These are phyloP conservation scores for Lablab purpureus DNA, from an alignment of 306 rosid genomes.

Conservation along the genomic window DNA sequence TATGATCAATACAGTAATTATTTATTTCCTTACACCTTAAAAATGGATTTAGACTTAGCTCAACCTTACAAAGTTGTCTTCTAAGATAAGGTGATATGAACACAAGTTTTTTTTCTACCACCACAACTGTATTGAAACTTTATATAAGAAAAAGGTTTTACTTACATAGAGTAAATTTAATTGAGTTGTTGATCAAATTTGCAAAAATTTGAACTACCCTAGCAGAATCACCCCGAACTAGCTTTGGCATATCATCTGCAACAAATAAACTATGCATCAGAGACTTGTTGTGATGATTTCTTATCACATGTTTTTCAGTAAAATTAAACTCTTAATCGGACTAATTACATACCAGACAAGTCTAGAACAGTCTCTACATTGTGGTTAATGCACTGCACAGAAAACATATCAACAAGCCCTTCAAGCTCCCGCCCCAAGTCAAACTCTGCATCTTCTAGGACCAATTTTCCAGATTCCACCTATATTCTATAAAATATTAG, in stretches of 20 bases:
- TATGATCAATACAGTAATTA: too few relatives aligned
- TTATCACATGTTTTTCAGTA: slow-evolving; percentile 10
- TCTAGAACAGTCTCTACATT: slow-evolving; percentile 92
- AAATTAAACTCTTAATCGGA: slow-evolving; percentile 25
- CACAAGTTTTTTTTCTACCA: background rate
- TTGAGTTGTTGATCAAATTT: slow-evolving; percentile 93
- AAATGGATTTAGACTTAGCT: too few relatives aligned
- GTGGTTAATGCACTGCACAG: slow-evolving; percentile 95
- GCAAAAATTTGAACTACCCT: slow-evolving; percentile 98
- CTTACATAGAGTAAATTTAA: slow-evolving; percentile 94
- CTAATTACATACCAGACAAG: slow-evolving; percentile 73
- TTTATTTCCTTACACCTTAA: too few relatives aligned
- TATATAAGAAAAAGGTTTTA: background rate
- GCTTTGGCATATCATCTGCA: slow-evolving; percentile 90
- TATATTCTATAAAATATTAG: slow-evolving; percentile 44
- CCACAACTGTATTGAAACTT: background rate
- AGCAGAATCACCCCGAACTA: slow-evolving; percentile 94
- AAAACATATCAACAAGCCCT: slow-evolving; percentile 98
- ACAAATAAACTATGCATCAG: slow-evolving; percentile 29
- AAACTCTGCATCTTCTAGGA: slow-evolving; percentile 93
- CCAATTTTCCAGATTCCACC: slow-evolving; percentile 99
- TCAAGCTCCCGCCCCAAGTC: slow-evolving; percentile 95
- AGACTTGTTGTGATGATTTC: slow-evolving; percentile 12
- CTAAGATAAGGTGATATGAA: too few relatives aligned
- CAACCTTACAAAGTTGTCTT: too few relatives aligned